Evolutionary conservation across 768 basidiomycete species (phyloP), one percentile per base, ranked within the genome.

Genomic region (Heimioporus sp.): DNA sequence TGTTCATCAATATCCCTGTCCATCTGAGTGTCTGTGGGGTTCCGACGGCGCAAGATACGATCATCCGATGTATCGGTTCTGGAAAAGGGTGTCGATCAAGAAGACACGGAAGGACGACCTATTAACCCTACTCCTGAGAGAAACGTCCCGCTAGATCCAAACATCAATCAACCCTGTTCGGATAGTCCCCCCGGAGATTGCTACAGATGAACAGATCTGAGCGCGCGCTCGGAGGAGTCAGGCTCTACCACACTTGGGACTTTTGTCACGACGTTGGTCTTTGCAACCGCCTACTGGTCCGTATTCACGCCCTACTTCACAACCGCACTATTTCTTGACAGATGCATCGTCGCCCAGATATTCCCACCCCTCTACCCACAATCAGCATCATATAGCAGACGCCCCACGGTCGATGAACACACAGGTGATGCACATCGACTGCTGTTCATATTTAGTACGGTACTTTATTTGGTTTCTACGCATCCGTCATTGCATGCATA

Each of bases 1-100:
- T 90, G 61, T 79, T 89, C 64, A 57, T 86, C 62, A 91, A 90
- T 61, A 71, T 84, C 40, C 57, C 82, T 41, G 70, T 82, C 68
- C 80, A 87, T 58, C n/a, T 73, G 48, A 70, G 51, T 59, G 17
- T 52, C 53, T 47, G 49, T 53, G 43, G 48, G 52, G 24, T 49
- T 53, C 17, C 65, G 59, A 47, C 64, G 59, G 32, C 56, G 48
- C 16, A 45, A 56, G 28, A 30, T 43, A 31, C 40, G 43, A 21
- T 8, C 46, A 39, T 50, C 58, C 12, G 57, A 62, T 51, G 44
- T 5, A 37, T 65, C 64, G 10, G 52, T 50, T 21, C 35, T 68
- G 16, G 73, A 74, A 48, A 72, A 68, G 38, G 65, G 63, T 38
- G 61, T 40, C 3, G 37, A 60, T 12, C 61, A 43, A 39, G 57